Base-by-base conservation (phyloP, 495 filamentous ascomycete genomes). In the Penicillium tannophilum region DNA sequence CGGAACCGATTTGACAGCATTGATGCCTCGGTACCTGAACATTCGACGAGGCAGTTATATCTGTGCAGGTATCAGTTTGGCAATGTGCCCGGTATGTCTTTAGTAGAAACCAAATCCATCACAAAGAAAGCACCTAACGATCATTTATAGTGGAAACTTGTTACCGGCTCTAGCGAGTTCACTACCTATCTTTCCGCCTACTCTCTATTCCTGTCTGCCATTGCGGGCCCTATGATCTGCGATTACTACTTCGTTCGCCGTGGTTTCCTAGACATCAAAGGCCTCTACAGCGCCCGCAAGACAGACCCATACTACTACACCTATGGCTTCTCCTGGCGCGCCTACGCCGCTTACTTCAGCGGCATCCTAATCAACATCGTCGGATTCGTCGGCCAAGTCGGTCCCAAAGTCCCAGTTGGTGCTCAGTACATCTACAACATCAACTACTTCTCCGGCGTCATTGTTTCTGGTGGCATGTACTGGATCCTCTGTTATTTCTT, bases 161-260 rank as follows among this genome's bases (percentile, higher is more conserved):
- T 95, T 20, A 86, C 82, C 0, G 74, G 79, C 7, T 82, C 84
- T n/a, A 96, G 95, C 75, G 86, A 89, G 69, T 97, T 97, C 79
- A 93, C 89, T n/a, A 93, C 90, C 45, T 97, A 97, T 65, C 86
- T 97, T 6, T 93, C 90, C 12, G 89, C 93, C 24, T 97, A 97
- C 77, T 92, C 90, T n/a, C 90, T 97, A 59, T 97, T 97, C 76
- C 85, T 97, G 24, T 93, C 89, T 47, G 90, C 90, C 39, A 94
- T 97, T 64, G 93, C 91, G 14, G 93, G 92, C 17, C 91, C 95
- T 55, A 94, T 97, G 68, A 80, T 92, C 66, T 86, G 77, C 70
- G 93, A 97, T 74, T 97, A 97, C 79, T 97, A 96, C 74, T 61
- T 91, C 57, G 90, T 96, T 19, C 90, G 92, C 57, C 84, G 82